These are phyloP conservation scores for Moniliophthora roreri DNA, from an alignment of 1,284 basidiomycete genomes.

Conservation along the genomic window DNA sequence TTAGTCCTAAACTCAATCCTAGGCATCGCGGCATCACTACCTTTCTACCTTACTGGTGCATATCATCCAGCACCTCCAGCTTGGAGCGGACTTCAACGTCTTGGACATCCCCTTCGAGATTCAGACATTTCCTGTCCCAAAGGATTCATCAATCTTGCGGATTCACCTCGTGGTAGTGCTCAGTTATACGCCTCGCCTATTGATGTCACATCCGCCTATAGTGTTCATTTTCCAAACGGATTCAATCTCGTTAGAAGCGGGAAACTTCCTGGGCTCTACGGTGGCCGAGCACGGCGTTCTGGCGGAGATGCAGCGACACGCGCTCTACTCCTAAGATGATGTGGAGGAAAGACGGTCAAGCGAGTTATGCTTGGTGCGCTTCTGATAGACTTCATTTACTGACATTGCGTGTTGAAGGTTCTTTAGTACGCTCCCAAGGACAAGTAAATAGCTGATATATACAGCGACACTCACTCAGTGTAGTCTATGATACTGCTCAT, in stretches of 20 bases:
- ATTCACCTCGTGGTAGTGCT: slow-evolving; percentile 59
- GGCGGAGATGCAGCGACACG: slow-evolving; percentile 61
- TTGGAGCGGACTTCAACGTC: too few relatives aligned
- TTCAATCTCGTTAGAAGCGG: slow-evolving; percentile 72
- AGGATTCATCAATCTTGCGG: slow-evolving; percentile 61
- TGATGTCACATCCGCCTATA: slow-evolving; percentile 46
- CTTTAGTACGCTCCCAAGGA: slow-evolving; percentile 64
- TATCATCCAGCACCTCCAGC: too few relatives aligned
- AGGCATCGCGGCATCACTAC: too few relatives aligned
- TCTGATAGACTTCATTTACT: not conserved
- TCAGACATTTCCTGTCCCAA: slow-evolving; percentile 66
- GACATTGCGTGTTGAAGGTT: slow-evolving; percentile 1
- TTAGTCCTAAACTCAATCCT: too few relatives aligned
- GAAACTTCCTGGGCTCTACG: slow-evolving; percentile 73
- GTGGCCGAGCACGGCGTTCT: slow-evolving; percentile 67
- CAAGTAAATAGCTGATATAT: slow-evolving; percentile 57
- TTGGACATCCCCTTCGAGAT: slow-evolving; percentile 54
- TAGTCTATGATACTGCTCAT: too few relatives aligned
- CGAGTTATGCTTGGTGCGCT: slow-evolving; percentile 70
- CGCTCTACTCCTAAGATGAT: slow-evolving; percentile 77
- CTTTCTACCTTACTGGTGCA: too few relatives aligned
- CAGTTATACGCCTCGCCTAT: slow-evolving; percentile 70
- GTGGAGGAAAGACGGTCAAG: slow-evolving; percentile 64
- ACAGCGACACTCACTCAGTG: slow-evolving; percentile 53
- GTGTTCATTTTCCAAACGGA: slow-evolving; percentile 61